A percentile compares a stretch with the other conserved stretches of the same genome.
Conservation (phyloP, 495 filamentous ascomycete species). For the Neurospora sp. region DNA sequence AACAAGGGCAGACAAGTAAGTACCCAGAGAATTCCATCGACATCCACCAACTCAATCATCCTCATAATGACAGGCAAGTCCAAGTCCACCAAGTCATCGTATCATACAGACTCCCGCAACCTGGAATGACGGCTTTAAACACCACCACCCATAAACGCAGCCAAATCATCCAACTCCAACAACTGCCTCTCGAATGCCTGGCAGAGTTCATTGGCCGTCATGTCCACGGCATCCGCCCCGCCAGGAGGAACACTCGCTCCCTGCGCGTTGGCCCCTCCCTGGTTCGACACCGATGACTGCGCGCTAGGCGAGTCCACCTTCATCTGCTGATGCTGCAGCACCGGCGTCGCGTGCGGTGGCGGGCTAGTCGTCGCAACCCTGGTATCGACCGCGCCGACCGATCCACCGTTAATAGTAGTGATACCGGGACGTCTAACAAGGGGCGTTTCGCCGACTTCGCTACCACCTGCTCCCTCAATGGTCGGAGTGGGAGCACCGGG, state of each 20-base stretch:
- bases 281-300: conserved; percentile 18
- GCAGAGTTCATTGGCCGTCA: conserved; percentile 40
- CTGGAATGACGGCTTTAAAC: conserved; percentile 19
- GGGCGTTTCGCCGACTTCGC: conserved; percentile 26
- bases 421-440: conserved; percentile 32
- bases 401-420: conserved; percentile 41
- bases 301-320: conserved; percentile 33
- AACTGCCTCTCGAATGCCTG: conserved; percentile 39
- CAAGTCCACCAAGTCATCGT: not conserved
- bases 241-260: not conserved
- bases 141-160: conserved; percentile 43
- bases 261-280: not conserved
- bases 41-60: not conserved
- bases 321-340: conserved; percentile 1
- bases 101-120: not conserved
- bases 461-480: not conserved
- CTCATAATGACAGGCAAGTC: not conserved
- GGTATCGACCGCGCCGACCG: conserved; percentile 21
- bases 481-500: conserved; percentile 8
- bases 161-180: conserved; percentile 39
- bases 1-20: not conserved
- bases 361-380: conserved; percentile 35
- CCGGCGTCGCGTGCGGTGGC: conserved; percentile 15
- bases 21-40: not conserved
- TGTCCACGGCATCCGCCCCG: conserved; percentile 25